These are phyloP conservation scores for Tremellales sp. DNA, from an alignment of 1,284 basidiomycete genomes.

Conservation along the genomic window DNA sequence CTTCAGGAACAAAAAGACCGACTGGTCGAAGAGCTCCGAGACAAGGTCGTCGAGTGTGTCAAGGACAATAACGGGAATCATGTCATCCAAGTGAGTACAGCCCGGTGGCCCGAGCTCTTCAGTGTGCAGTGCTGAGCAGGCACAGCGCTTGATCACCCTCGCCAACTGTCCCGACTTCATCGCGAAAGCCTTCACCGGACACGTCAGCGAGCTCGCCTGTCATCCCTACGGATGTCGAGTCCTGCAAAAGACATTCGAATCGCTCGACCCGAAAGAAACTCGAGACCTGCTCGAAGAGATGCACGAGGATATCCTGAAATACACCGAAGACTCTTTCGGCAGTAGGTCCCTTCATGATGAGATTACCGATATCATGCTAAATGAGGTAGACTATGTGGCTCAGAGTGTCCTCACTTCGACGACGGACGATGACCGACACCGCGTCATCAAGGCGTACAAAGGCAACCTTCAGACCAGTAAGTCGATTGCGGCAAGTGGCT, in stretches of 20 bases:
- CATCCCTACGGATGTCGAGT: constrained; percentile 96
- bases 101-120: constrained; percentile 4
- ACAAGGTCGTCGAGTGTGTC: constrained; percentile 79
- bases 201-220: constrained; percentile 77
- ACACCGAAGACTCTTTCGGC: constrained; percentile 86
- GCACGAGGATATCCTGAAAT: constrained; percentile 62
- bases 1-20: constrained; percentile 68
- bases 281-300: constrained; percentile 79
- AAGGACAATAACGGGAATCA: constrained; percentile 95
- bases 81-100: constrained; percentile 59
- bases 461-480: constrained; percentile 67
- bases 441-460: constrained; percentile 67
- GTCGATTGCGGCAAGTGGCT: too few relatives aligned
- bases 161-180: constrained; percentile 67
- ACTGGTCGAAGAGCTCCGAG: constrained; percentile 76
- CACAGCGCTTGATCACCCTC: constrained; percentile 62
- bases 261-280: constrained; percentile 66
- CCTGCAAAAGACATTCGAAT: constrained; percentile 86
- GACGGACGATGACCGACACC: constrained; percentile 61
- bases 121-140: not conserved
- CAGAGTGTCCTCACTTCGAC: constrained; percentile 90
- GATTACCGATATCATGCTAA: constrained; percentile 6
- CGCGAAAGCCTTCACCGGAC: constrained; percentile 70
- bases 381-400: constrained; percentile 81
- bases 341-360: constrained; percentile 52